Evolutionary conservation across 108 stramenopile species (phyloP), one percentile per base, ranked within the genome.

Genomic region (Discostella stelligeroides): DNA sequence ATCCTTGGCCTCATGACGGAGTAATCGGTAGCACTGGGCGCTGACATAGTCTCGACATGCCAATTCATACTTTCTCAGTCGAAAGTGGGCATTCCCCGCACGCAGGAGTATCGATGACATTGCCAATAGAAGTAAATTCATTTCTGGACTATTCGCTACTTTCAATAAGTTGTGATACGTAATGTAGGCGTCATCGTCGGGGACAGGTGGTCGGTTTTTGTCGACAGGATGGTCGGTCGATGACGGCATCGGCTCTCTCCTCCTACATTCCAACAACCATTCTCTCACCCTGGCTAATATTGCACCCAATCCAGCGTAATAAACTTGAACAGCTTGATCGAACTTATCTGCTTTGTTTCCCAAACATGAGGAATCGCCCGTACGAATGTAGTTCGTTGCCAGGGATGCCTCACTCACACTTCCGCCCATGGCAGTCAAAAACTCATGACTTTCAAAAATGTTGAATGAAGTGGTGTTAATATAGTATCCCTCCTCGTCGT

Each of bases 21-120:
- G 28, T 23, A 15, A 37, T 30, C 71, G 70, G 57, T 68, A 79
- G 30, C 70, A 68, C 40, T 79, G 71, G 25, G 79, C 79, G 53
- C 79, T 72, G 21, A 40, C 50, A 63, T 79, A 79, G 64, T 79
- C 79, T 2, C 67, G 58, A 68, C 79, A 79, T 14, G 79, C 71
- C 10, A 50, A 45, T 29, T 72, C 71, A 25, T 51, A 79, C 23
- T 72, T 29, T 4, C 23, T 29, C 14, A 79, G 51, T 24, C 64
- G 63, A 64, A 72, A 79, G 57, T 68, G 69, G 9, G 71, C 66
- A 49, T 79, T 79, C 11, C 79, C 79, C 14, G 66, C 66, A 13
- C 79, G 56, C 15, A 79, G 56, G 25, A 79, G 71, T 56, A 79
- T 79, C 53, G 79, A 72, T 15, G 79, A 72, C 60, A 79, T 79